Evolutionary conservation across 2,329 filamentous ascomycete genomes (phyloP), one percentile per base, ranked within the genome.

Genomic region (Colletotrichum spaethianum): DNA sequence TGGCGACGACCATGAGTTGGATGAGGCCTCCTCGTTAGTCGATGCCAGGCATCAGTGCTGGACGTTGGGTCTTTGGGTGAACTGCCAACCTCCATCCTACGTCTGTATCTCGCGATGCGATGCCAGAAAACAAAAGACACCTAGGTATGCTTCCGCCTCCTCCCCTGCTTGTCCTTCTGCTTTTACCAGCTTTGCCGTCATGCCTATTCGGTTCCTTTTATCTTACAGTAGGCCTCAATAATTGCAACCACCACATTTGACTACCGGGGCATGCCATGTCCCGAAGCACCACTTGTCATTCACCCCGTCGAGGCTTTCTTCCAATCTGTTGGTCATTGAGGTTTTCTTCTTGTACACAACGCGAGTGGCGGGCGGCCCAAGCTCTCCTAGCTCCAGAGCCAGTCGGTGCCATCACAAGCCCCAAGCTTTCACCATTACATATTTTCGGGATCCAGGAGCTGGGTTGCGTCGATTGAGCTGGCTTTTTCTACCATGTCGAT

Each of bases 401-500:
- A 61, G 48, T 48, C 40, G 56, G 55, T 67, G 48, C 56, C 63
- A 18, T 57, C 48, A 46, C 59, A 53, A 63, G 64, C 57, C 64
- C 69, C 52, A 55, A 72, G 57, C 65, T 72, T 63, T 59, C 11
- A 36, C 36, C 16, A 56, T 44, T 63, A 36, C 64, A 59, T 72
- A 36, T 63, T 60, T 40, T 31, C n/a, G 44, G 57, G 60, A 50
- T 63, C 52, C 57, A 59, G 52, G 57, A 52, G 53, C 40, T 42
- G 20, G 31, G 23, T 38, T 69, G 59, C 38, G 56, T 63, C 36
- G 42, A 20, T n/a, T 38, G 28, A 8, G 28, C n/a, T 63, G 52
- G n/a, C 53, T 44, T 18, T 38, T 46, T 33, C 44, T 52, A 4
- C 42, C 64, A 57, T 56, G 40, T 52, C 68, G 23, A 52, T 71